Conservation (phyloP, 768 basidiomycete species). For the Collybia sp. region DNA sequence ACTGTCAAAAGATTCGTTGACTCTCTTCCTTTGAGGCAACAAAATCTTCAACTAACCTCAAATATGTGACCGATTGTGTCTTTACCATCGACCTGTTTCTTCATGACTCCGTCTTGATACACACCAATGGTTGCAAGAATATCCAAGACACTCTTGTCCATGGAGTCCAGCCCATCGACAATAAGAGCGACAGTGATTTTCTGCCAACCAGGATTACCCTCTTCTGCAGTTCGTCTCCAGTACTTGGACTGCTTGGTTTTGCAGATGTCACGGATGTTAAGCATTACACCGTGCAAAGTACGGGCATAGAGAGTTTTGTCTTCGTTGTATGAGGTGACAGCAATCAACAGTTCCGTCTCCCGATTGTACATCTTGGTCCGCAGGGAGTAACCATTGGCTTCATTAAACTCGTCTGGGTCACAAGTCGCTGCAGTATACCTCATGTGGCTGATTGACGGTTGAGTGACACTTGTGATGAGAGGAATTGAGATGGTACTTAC, state of each 20-base stretch:
- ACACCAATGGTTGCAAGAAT: slow-evolving; percentile 86
- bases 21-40: neutral
- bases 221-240: slow-evolving; percentile 80
- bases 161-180: slow-evolving; percentile 88
- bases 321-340: slow-evolving; percentile 91
- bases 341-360: slow-evolving; percentile 90
- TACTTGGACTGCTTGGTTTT: slow-evolving; percentile 93
- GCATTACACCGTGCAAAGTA: slow-evolving; percentile 93
- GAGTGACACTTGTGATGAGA: slow-evolving; percentile 1
- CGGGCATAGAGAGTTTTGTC: slow-evolving; percentile 89
- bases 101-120: slow-evolving; percentile 95
- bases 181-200: slow-evolving; percentile 87
- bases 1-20: slow-evolving; percentile 41
- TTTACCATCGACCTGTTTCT: slow-evolving; percentile 86
- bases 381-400: slow-evolving; percentile 79
- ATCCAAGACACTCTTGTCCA: slow-evolving; percentile 94
- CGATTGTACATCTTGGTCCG: slow-evolving; percentile 84
- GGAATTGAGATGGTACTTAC: slow-evolving; percentile 37
- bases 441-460: slow-evolving; percentile 60
- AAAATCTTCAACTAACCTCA: slow-evolving; percentile 48
- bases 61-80: slow-evolving; percentile 93
- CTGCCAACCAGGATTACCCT: slow-evolving; percentile 86
- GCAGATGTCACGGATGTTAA: slow-evolving; percentile 97
- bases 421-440: slow-evolving; percentile 89
- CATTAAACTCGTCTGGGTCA: slow-evolving; percentile 85